Base-by-base conservation (phyloP, 805 yeast species). In the Komagataella populi region DNA sequence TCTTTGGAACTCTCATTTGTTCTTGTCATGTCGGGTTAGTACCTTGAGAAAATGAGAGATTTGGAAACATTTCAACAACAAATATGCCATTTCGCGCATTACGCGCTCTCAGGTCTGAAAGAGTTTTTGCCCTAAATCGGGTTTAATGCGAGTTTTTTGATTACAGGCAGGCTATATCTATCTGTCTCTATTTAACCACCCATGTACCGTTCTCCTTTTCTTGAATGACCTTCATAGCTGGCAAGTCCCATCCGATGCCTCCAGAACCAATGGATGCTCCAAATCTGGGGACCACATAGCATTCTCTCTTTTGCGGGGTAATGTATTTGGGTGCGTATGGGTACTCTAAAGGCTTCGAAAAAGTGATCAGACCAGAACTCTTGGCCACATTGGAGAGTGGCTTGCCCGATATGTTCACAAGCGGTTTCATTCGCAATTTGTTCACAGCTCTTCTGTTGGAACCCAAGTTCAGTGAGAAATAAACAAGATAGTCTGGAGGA, bases 171-270 rank as follows among this genome's bases (percentile, higher is more conserved):
- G 12, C 14, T 3, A 47, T 10, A 30, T 30, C 14, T 30, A 30
- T 8, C 39, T 30, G 39, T 6, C 39, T 30, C 39, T 23, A 48
- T 16, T 7, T 22, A n/a, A 55, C 55, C 4, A 69, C 69, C 97
- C 97, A 91, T 24, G 70, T 70, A 0, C 95, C 93, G 43, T 74
- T 67, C 6, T 70, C 64, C 60, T 83, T 86, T 54, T 70, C 73
- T 63, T 91, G 96, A 1, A 70, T 70, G 2, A 89, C 93, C 62
- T 87, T 83, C 23, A 83, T 70, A 2, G 82, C 85, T 6, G 93
- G 95, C 50, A 91, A 67, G 59, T 91, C 96, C 95, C 96, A 91
- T 6, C 96, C 96, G 23, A 84, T 72, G 20, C 87, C 86, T 18
- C 96, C 96, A 45, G 81, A 74, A 8, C 95, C 95, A 46, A 83